Percentiles rank a stretch among this genome's conserved stretches.
Conservation (phyloP, 148 eudicot species). For the Oxyria digyna region DNA sequence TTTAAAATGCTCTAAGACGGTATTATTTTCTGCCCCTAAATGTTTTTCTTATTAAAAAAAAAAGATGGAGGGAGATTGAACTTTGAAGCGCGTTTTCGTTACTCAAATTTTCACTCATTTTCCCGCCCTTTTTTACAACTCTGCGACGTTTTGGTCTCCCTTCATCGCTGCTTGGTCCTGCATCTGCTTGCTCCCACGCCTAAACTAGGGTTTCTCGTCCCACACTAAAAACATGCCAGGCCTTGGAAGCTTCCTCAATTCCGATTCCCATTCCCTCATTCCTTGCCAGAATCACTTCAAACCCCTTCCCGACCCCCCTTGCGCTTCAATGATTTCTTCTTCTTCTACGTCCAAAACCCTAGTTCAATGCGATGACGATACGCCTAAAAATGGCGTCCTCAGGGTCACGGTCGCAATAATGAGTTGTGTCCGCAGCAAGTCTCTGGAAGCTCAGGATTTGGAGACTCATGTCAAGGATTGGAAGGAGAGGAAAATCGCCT, state of each 20-base stretch:
- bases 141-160: constrained; percentile 1
- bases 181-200: constrained; percentile 6
- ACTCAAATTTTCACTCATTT: no score
- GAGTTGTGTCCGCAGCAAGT: constrained; percentile 13
- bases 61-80: no score
- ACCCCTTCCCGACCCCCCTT: not conserved
- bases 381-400: constrained; percentile 1
- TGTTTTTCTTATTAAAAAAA: no score
- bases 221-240: constrained; percentile 1
- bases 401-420: constrained; percentile 21
- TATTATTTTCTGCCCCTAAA: no score
- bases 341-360: constrained; percentile 26
- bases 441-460: constrained; percentile 16
- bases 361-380: not conserved
- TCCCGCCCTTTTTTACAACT: constrained; percentile 1
- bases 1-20: no score
- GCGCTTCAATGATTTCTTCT: not conserved
- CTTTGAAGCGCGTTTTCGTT: no score
- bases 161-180: constrained; percentile 4
- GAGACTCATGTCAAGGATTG: constrained; percentile 29
- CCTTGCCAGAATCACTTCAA: not conserved
- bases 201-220: constrained; percentile 6
- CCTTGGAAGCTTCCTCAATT: not conserved
- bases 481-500: constrained; percentile 25
- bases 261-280: not conserved